phyloP scores from a whole-genome alignment of 352 stramenopile species.

The Pythium pyrilobum region DNA sequence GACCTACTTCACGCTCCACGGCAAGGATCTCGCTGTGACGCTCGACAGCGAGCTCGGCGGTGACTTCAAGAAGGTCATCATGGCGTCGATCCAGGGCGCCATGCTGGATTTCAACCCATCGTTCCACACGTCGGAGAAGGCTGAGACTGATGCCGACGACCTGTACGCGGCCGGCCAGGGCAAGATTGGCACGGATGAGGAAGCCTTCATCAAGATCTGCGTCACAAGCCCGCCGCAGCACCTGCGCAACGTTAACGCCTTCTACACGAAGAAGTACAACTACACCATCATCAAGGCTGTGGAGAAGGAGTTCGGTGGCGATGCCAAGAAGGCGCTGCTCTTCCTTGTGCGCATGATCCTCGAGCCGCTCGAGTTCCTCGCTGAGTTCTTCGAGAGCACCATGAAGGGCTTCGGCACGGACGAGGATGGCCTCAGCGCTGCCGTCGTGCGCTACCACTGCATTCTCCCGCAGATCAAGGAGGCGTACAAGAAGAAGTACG shows the following conservation, averaged over 20 bases:
- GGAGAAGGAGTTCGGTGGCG: conserved; percentile 62
- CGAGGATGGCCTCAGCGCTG: conserved; percentile 51
- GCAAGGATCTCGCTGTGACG: conserved; percentile 50
- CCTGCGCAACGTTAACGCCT: conserved; percentile 45
- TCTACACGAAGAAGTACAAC: conserved; percentile 61
- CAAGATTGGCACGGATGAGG: conserved; percentile 61
- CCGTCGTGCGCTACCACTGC: conserved; percentile 74
- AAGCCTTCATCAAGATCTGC: conserved; percentile 52
- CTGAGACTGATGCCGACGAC: conserved; percentile 44
- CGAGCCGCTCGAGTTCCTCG: conserved; percentile 51
- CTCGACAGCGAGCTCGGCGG: conserved; percentile 58
- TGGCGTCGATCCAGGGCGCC: conserved; percentile 55
- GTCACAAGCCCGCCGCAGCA: conserved; percentile 49
- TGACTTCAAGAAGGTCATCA: conserved; percentile 71
- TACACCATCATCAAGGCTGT: conserved; percentile 54
- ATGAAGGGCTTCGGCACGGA: conserved; percentile 76
- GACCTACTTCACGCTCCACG: conserved; percentile 62
- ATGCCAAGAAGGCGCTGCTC: conserved; percentile 46
- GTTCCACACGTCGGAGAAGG: conserved; percentile 57
- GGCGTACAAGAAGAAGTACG: conserved; percentile 74
- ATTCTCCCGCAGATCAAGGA: conserved; percentile 67
- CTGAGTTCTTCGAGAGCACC: conserved; percentile 62
- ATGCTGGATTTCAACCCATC: conserved; percentile 46
- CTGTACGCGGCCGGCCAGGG: conserved; percentile 72
- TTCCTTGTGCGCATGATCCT: conserved; percentile 61